Evolutionary conservation across 148 eudicot species (phyloP).

Genomic region (Limonium bicolor): DNA sequence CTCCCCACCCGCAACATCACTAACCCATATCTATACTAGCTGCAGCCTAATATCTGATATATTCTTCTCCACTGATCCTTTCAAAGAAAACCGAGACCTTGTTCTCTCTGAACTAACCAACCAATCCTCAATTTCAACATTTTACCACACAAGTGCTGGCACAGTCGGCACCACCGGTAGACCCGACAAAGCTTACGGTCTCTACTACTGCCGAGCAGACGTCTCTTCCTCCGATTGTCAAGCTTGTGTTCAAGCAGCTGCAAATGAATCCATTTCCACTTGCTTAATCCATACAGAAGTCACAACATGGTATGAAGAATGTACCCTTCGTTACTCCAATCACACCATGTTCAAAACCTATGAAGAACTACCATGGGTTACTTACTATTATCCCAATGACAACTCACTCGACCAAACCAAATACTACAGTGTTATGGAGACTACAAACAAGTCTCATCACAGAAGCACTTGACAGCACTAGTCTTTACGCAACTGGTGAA

Average conservation of each 20-base stretch:
- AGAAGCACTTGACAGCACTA: no score
- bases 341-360: background rate
- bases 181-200: background rate
- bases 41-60: no score
- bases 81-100: background rate
- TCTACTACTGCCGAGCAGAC: conserved; percentile 1
- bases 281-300: background rate
- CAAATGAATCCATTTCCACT: background rate
- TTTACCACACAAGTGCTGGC: background rate
- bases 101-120: background rate
- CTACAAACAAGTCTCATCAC: no score
- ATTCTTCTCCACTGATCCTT: no score
- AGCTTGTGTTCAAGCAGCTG: background rate
- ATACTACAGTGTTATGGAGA: no score
- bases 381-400: background rate
- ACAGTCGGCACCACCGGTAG: background rate
- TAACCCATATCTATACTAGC: no score
- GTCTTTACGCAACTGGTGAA: background rate
- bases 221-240: background rate
- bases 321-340: conserved; percentile 1
- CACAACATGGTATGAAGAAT: background rate
- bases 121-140: background rate
- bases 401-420: no score
- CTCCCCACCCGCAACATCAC: no score
- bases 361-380: background rate